These are phyloP conservation scores for Geotrichum ghanense DNA, from an alignment of 805 yeast genomes.

Conservation along the genomic window DNA sequence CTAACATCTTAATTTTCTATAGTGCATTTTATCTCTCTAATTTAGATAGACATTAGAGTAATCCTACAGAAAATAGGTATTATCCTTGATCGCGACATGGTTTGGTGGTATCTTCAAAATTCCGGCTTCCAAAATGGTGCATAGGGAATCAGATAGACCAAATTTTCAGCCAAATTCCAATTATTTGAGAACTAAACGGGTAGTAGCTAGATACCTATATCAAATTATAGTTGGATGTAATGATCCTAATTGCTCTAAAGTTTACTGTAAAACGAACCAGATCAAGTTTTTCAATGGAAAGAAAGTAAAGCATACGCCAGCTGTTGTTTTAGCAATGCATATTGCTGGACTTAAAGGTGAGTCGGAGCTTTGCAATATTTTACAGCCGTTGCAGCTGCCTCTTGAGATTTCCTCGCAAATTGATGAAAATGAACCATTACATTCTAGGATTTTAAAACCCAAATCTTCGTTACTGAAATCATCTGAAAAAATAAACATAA, in stretches of 20 bases:
- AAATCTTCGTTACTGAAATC: too few species aligned
- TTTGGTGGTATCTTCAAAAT: too few species aligned
- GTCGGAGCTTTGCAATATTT: conserved; percentile 4
- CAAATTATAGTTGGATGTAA: conserved; percentile 13
- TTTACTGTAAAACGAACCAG: conserved; percentile 10
- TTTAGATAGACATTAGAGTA: too few species aligned
- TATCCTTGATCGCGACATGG: too few species aligned
- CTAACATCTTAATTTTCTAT: not conserved
- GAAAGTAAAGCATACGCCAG: conserved; percentile 7
- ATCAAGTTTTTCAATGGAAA: conserved; percentile 7
- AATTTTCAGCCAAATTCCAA: too few species aligned
- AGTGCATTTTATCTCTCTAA: too few species aligned
- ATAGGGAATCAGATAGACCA: too few species aligned
- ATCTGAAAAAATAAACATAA: too few species aligned
- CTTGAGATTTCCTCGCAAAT: conserved; percentile 1
- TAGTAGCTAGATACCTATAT: conserved; percentile 10
- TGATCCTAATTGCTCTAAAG: conserved; percentile 6
- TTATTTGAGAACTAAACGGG: not conserved
- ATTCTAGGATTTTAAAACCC: conserved; percentile 5
- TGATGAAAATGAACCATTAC: conserved; percentile 5
- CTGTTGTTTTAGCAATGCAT: conserved; percentile 10
- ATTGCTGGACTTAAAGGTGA: conserved; percentile 8
- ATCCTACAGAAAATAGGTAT: too few species aligned
- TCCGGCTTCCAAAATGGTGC: too few species aligned
- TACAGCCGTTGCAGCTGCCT: not conserved